Evolutionary conservation across 768 basidiomycete species (phyloP).

Genomic region (Dacryopinax spathularia): DNA sequence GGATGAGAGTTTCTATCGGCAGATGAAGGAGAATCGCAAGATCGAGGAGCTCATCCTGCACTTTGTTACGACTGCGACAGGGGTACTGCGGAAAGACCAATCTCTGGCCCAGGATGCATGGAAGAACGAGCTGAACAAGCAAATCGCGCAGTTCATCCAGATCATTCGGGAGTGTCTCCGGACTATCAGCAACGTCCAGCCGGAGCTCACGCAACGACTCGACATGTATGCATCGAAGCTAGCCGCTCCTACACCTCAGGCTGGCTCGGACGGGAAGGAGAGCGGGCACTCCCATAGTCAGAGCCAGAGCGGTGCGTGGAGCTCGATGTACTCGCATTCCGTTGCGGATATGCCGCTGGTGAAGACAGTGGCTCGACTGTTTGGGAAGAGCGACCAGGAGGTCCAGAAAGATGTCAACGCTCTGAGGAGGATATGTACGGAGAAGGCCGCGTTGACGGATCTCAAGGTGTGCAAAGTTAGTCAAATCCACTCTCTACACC

Average conservation of each 20-base stretch:
- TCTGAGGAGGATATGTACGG: conserved; percentile 49
- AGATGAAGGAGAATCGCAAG: conserved; percentile 92
- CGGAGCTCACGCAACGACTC: conserved; percentile 66
- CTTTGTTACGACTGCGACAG: conserved; percentile 84
- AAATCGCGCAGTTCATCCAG: conserved; percentile 77
- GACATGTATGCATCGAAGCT: conserved; percentile 76
- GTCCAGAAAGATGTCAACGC: conserved; percentile 62
- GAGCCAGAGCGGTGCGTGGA: not conserved
- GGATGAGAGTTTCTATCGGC: conserved; percentile 67
- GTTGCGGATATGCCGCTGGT: conserved; percentile 71
- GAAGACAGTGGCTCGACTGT: conserved; percentile 49
- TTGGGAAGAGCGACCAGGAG: conserved; percentile 55
- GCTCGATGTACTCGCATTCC: not conserved
- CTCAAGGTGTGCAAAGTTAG: conserved; percentile 46
- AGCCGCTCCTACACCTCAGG: conserved; percentile 33
- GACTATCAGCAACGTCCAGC: conserved; percentile 58
- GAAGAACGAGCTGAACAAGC: conserved; percentile 86
- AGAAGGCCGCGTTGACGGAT: conserved; percentile 78
- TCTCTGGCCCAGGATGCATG: conserved; percentile 71
- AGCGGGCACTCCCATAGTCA: not conserved
- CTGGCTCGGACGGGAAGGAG: not conserved
- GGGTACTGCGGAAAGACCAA: conserved; percentile 79
- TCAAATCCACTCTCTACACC: conserved; percentile 10
- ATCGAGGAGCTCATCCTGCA: conserved; percentile 94
- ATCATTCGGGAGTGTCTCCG: conserved; percentile 70